Evolutionary conservation across 306 rosid species (phyloP).

Genomic region (Canavalia gladiata): DNA sequence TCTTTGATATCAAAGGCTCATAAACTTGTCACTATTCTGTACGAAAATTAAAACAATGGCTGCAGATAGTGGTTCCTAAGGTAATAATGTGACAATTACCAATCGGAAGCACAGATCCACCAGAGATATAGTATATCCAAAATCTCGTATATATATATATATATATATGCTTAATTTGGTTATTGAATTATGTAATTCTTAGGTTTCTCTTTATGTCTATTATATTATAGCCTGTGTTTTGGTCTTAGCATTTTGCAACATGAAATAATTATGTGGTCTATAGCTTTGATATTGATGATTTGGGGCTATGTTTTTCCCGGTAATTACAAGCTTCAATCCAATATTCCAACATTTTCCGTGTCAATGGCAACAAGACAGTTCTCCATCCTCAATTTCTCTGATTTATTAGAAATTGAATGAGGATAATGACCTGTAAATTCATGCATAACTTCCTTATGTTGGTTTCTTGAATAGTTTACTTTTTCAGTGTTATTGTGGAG

Average conservation of each 20-base stretch:
- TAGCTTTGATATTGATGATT: background rate
- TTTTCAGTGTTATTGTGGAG: slow-evolving; percentile 19
- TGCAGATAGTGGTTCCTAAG: too few relatives aligned
- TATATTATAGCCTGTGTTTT: background rate
- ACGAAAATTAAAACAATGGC: too few relatives aligned
- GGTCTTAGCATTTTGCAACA: background rate
- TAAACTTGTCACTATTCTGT: too few relatives aligned
- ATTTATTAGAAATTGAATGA: background rate
- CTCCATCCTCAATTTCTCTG: background rate
- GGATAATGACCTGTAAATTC: slow-evolving; percentile 2
- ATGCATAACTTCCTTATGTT: background rate
- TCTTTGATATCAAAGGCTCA: too few relatives aligned
- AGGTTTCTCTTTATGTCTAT: background rate
- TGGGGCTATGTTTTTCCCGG: background rate
- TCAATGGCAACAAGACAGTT: background rate
- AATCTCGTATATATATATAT: too few relatives aligned
- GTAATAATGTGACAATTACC: too few relatives aligned
- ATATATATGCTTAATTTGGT: background rate
- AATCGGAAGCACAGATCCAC: too few relatives aligned
- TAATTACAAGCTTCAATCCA: background rate
- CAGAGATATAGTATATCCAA: too few relatives aligned
- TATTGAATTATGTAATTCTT: background rate
- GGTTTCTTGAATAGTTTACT: slow-evolving; percentile 25
- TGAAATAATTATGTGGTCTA: background rate
- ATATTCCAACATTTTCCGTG: background rate